Evolutionary conservation across 2,329 filamentous ascomycete genomes (phyloP), one percentile per base, ranked within the genome.

Genomic region (Xylaria sp.): DNA sequence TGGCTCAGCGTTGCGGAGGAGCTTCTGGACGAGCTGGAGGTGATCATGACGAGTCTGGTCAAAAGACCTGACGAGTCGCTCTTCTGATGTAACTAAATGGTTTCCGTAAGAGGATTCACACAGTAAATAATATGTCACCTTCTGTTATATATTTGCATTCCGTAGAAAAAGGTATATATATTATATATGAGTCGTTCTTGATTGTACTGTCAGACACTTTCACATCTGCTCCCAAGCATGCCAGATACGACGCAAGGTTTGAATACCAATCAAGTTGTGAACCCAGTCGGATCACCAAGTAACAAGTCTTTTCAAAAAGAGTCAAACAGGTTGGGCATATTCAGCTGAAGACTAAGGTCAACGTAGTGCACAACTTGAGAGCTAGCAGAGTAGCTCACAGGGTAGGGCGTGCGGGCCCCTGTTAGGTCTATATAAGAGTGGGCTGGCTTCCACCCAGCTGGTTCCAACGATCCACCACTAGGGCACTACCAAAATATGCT

Each of bases 1-100:
- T 89, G 87, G 86, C 81, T 80, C 12, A 80, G 77, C 0, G 84
- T 88, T 59, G 88, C 88, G 1, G 78, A 80, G 55, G 82, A 82
- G 13, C 74, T 90, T 65, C 75, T 91, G 59, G 81, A 83, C 23
- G 85, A 88, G 61, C 73, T 90, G 70, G 83, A 80, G 59, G 76
- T 73, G 3, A 80, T 81, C 37, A 78, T 86, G 70, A 74, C 80
- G 60, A 74, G 78, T 59, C 72, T 87, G 63, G 81, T 85, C 12
- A 71, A 72, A 44, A 72, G 78, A 66, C 80, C 81, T 1, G 68
- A 75, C 13, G 77, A 80, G 34, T 57, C 61, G 28, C 65, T 82
- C 39, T 81, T 82, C 50, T 69, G 48, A 52, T 32, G 63, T 28
- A 9, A 37, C 7, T 37, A 37, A 7, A 37, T 37, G 34, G 34